Evolutionary conservation across 2,329 filamentous ascomycete genomes (phyloP).

Genomic region (Shiraia bambusicola): DNA sequence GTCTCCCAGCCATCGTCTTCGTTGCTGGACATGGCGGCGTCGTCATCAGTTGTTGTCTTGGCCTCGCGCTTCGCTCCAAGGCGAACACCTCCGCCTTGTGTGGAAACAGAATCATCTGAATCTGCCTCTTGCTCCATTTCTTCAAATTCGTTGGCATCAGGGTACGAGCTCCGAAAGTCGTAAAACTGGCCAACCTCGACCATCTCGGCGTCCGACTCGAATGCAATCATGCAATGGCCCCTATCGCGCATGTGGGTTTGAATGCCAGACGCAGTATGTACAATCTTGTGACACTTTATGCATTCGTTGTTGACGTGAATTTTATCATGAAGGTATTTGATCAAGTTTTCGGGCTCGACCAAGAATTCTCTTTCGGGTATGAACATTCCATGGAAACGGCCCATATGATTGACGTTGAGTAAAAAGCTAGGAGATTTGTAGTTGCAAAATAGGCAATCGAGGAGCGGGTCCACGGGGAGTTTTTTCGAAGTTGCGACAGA

Average conservation of each 20-base stretch:
- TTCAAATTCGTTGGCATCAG: constrained; percentile 68
- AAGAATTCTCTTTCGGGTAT: constrained; percentile 87
- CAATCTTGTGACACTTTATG: constrained; percentile 81
- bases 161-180: constrained; percentile 94
- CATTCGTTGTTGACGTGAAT: constrained; percentile 81
- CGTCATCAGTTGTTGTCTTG: constrained; percentile 41
- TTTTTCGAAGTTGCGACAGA: constrained; percentile 33
- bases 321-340: constrained; percentile 76
- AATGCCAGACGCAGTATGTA: constrained; percentile 74
- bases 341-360: constrained; percentile 76
- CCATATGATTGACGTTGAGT: constrained; percentile 87
- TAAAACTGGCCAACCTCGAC: constrained; percentile 95
- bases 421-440: constrained; percentile 72
- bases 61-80: constrained; percentile 63
- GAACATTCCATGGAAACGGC: constrained; percentile 90
- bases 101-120: constrained; percentile 51
- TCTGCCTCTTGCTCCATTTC: constrained; percentile 48
- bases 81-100: constrained; percentile 63
- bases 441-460: constrained; percentile 87
- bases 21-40: constrained; percentile 48
- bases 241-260: constrained; percentile 98
- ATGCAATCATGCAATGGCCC: constrained; percentile 95
- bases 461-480: constrained; percentile 43
- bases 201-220: constrained; percentile 83
- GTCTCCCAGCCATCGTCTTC: constrained; percentile 88